phyloP scores from a whole-genome alignment of 2,329 filamentous ascomycete species.

The Massarina eburnea region DNA sequence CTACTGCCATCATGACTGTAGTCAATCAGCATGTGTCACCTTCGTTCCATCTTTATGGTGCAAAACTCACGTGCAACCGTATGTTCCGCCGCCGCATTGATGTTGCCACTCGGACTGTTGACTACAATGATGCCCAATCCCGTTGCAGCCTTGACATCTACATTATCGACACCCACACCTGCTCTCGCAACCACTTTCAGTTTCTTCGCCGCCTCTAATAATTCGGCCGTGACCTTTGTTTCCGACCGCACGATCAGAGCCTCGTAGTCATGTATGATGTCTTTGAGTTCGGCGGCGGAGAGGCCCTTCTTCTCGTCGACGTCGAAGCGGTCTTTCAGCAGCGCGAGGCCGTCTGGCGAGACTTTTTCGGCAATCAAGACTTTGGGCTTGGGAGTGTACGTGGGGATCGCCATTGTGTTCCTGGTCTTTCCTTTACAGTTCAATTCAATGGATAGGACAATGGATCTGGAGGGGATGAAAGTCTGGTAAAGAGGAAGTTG shows the following conservation, averaged over 20 bases:
- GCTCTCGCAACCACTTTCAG: slow-evolving; percentile 78
- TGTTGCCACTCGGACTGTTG: slow-evolving; percentile 78
- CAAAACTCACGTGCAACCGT: slow-evolving; percentile 58
- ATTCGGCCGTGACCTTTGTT: slow-evolving; percentile 72
- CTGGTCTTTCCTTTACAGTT: slow-evolving; percentile 15
- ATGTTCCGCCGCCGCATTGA: slow-evolving; percentile 77
- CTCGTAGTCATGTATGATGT: slow-evolving; percentile 71
- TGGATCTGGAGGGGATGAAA: no score
- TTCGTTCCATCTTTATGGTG: background rate
- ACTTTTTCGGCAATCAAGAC: slow-evolving; percentile 79
- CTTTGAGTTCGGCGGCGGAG: slow-evolving; percentile 62
- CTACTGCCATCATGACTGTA: slow-evolving; percentile 68
- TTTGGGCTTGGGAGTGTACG: slow-evolving; percentile 44
- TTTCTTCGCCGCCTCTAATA: slow-evolving; percentile 66
- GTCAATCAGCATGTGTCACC: background rate
- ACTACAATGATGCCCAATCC: slow-evolving; percentile 75
- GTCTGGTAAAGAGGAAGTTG: no score
- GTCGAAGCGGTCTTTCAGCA: slow-evolving; percentile 67
- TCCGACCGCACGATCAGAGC: slow-evolving; percentile 79
- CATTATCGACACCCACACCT: slow-evolving; percentile 79
- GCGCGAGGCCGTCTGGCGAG: slow-evolving; percentile 72
- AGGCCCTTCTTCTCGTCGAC: slow-evolving; percentile 69
- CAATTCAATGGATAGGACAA: slow-evolving; percentile 21
- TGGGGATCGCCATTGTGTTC: slow-evolving; percentile 34
- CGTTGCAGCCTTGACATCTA: slow-evolving; percentile 73